Base-by-base conservation (phyloP, 202 grass and related monocot species). In the Saccharum hybrid region DNA sequence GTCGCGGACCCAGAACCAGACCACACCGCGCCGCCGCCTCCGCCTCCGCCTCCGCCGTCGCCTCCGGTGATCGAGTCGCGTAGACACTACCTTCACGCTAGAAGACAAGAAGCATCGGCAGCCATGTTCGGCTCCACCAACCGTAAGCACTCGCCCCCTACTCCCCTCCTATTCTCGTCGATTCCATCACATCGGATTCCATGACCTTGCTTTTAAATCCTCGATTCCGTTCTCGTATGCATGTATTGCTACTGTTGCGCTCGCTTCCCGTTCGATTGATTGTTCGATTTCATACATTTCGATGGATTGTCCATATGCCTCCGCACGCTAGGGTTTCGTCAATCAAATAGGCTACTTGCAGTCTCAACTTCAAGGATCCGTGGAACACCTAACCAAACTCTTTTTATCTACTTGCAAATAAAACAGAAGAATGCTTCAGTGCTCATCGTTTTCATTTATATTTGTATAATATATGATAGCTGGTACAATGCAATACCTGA, bases 61-160 rank as follows among this genome's bases (percentile, higher is more conserved):
- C 31, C 31, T 33, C 31, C 31, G 31, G 26, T 64, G 63, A 37
- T 36, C 63, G 33, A 66, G 64, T 34, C 30, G 6, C 63, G 62
- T 65, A 14, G 63, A 3, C 30, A 2, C 62, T 15, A 8, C 18
- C 54, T 4, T 48, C 66, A 23, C 56, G 39, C 14, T 4, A 33
- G 18, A 13, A 40, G 34, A 9, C 43, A 46, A 46, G 4, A 48
- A 41, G 34, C 16, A 67, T 36, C 65, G 21, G 77, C 72, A 80
- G 81, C 76, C 81, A 97, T 97, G 94, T 94, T 97, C 80, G 94
- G 94, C 79, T 82, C 84, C 51, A 92, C 75, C 72, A 94, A 82
- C 75, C 89, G 94, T 97, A 92, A 74, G 86, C 75, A 36, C 19
- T 40, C 11, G 23, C 21, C 61, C 7, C 10, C n/a, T 12, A 7